Conservation (phyloP, 768 basidiomycete genomes). For the Pluteus cervinus region DNA sequence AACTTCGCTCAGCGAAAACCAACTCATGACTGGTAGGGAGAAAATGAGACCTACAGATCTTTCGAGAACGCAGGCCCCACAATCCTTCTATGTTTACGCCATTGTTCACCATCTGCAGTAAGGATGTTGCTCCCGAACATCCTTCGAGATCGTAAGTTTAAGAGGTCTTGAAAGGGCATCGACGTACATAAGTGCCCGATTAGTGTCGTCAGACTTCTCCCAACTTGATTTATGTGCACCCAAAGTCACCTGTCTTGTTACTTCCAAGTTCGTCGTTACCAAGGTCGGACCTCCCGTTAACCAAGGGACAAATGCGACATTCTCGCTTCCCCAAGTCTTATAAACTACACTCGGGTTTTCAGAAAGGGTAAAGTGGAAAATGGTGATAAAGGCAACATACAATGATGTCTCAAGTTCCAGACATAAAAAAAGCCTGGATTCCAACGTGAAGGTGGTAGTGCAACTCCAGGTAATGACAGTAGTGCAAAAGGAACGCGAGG, state of each 20-base stretch:
- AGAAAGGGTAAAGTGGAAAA: conserved; percentile 3
- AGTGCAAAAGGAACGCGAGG: conserved; percentile 35
- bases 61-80: conserved; percentile 39
- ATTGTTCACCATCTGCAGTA: conserved; percentile 34
- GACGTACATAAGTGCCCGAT: conserved; percentile 25
- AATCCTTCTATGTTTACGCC: conserved; percentile 40
- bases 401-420: conserved; percentile 29
- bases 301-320: conserved; percentile 33
- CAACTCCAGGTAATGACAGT: conserved; percentile 26
- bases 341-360: conserved; percentile 19
- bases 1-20: too few relatives aligned
- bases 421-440: conserved; percentile 29
- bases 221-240: conserved; percentile 35
- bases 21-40: neutral
- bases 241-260: conserved; percentile 35
- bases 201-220: conserved; percentile 30
- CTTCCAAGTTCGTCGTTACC: conserved; percentile 40
- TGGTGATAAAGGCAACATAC: conserved; percentile 19
- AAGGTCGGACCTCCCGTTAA: conserved; percentile 28
- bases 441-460: conserved; percentile 36
- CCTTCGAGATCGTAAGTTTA: conserved; percentile 19
- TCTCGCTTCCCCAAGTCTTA: conserved; percentile 29
- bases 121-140: conserved; percentile 42
- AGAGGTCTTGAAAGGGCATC: neutral
- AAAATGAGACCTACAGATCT: conserved; percentile 23